phyloP scores from a whole-genome alignment of 768 basidiomycete species.

The Lepiota brunneoincarnata region DNA sequence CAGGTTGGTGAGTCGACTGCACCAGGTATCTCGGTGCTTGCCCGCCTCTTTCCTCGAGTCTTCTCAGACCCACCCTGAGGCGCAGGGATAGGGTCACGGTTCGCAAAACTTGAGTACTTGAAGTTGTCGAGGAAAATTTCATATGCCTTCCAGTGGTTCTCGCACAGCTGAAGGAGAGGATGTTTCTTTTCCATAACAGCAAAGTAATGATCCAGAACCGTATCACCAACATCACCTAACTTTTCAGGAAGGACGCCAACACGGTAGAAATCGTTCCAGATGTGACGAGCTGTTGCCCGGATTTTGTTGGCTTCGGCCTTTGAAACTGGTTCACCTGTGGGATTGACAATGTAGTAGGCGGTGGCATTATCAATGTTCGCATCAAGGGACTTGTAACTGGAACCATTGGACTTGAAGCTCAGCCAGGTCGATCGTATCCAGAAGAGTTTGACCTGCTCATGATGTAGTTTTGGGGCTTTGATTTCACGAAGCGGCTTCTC shows the following conservation, averaged over 20 bases:
- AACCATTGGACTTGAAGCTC: neutral
- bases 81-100: neutral
- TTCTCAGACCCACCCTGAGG: no score
- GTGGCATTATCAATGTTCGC: neutral
- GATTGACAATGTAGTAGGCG: neutral
- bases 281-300: neutral
- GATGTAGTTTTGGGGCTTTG: no score
- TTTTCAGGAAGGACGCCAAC: neutral
- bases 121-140: neutral
- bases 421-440: neutral
- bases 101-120: neutral
- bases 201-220: neutral
- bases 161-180: neutral
- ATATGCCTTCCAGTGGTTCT: neutral
- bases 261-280: neutral
- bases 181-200: neutral
- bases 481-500: no score
- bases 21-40: neutral
- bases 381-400: neutral
- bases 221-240: neutral
- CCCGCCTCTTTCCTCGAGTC: neutral
- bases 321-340: neutral
- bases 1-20: neutral
- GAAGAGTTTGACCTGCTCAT: neutral
- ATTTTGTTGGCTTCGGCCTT: neutral